Conservation (phyloP, 2,329 filamentous ascomycete genomes). For the Tolypocladium amazonense region DNA sequence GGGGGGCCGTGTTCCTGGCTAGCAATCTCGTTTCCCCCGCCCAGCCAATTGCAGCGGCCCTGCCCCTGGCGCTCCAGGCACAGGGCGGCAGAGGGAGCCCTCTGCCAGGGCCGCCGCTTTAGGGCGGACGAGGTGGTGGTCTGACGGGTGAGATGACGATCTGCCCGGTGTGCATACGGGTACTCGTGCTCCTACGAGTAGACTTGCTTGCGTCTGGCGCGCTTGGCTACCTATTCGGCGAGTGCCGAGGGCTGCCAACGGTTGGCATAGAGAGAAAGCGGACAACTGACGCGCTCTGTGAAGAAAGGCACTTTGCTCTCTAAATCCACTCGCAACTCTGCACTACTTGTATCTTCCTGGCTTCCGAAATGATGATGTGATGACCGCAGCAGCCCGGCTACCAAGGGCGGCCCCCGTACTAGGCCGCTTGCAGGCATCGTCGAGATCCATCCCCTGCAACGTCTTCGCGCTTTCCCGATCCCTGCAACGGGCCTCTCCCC, state of each 20-base stretch:
- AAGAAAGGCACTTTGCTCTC: no score
- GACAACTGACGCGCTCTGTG: no score
- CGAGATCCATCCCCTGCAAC: not conserved
- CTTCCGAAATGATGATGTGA: not conserved
- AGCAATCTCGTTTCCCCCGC: slow-evolving; percentile 3
- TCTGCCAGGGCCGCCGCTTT: not conserved
- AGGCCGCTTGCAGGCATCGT: not conserved
- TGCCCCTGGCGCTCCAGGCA: not conserved
- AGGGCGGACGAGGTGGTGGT: not conserved
- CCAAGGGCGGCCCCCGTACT: not conserved
- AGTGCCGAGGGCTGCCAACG: no score
- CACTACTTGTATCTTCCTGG: no score
- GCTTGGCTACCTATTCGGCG: no score
- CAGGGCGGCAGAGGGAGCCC: not conserved
- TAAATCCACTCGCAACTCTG: no score
- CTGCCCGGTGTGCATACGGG: not conserved
- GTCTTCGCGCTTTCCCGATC: not conserved
- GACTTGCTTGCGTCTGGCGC: no score
- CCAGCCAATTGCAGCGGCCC: not conserved
- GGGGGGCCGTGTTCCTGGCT: slow-evolving; percentile 3
- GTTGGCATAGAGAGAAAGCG: no score
- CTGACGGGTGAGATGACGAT: not conserved
- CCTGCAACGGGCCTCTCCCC: not conserved
- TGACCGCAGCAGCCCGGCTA: not conserved
- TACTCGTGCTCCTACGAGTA: no score